Conservation (phyloP, 2,329 filamentous ascomycete species). For the Sclerotinia borealis region DNA sequence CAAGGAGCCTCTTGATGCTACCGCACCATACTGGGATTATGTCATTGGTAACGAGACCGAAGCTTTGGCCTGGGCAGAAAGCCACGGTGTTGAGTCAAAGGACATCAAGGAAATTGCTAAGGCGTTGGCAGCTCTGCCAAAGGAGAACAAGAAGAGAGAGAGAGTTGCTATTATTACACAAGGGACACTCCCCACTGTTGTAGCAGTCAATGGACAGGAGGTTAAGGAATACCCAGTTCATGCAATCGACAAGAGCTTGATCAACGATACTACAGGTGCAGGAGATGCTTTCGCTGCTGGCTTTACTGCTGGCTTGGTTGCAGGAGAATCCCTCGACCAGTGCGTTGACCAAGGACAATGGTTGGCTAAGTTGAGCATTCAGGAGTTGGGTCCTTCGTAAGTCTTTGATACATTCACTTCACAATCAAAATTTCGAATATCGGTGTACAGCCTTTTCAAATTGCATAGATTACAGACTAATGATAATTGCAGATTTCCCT, state of each 20-base stretch:
- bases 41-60: conserved; percentile 97
- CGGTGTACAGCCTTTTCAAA: neutral
- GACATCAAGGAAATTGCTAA: conserved; percentile 81
- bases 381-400: conserved; percentile 94
- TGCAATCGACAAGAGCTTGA: conserved; percentile 67
- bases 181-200: conserved; percentile 83
- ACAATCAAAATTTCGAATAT: neutral
- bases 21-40: conserved; percentile 89
- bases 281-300: conserved; percentile 96
- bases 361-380: conserved; percentile 89
- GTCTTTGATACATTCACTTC: conserved; percentile 37
- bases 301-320: conserved; percentile 81
- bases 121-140: conserved; percentile 79
- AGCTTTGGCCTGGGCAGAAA: conserved; percentile 79
- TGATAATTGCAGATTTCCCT: conserved; percentile 58
- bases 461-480: conserved; percentile 21
- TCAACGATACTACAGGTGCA: conserved; percentile 94
- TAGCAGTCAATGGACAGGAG: conserved; percentile 67
- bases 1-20: conserved; percentile 87
- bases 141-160: conserved; percentile 81
- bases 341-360: conserved; percentile 91
- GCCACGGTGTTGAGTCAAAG: conserved; percentile 66
- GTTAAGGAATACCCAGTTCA: conserved; percentile 77
- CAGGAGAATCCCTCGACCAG: conserved; percentile 73
- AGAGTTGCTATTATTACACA: conserved; percentile 90